These are phyloP conservation scores for Mycena haematopus DNA, from an alignment of 768 basidiomycete species.

Conservation along the genomic window DNA sequence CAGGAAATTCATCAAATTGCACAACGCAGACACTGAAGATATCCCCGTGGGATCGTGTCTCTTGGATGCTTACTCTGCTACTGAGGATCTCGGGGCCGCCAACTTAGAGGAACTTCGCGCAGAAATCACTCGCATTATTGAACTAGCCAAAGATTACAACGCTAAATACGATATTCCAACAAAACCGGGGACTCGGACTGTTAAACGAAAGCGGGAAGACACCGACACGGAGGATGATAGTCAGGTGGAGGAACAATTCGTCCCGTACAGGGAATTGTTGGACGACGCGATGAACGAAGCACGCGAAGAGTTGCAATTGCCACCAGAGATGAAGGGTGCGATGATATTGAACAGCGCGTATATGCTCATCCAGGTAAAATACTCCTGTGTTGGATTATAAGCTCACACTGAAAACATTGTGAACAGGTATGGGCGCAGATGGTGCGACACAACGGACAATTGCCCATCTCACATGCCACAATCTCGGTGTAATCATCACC, in stretches of 20 bases:
- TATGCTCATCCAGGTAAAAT: constrained; percentile 19
- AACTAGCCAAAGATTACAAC: background rate
- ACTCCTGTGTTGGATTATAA: background rate
- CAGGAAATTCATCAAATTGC: constrained; percentile 3
- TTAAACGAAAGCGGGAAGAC: background rate
- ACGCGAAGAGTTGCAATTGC: background rate
- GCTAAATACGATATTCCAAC: constrained; percentile 3
- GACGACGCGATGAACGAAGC: background rate
- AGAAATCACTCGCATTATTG: constrained; percentile 2
- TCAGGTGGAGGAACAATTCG: background rate
- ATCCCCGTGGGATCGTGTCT: background rate
- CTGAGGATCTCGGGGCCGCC: background rate
- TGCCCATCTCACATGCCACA: constrained; percentile 18
- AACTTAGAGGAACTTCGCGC: background rate
- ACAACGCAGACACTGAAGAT: background rate
- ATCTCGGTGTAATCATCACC: constrained; percentile 10
- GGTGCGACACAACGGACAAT: constrained; percentile 15
- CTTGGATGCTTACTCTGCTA: background rate
- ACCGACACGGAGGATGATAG: background rate
- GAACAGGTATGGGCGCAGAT: constrained; percentile 21
- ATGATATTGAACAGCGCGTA: constrained; percentile 7
- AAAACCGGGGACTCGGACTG: too few species aligned
- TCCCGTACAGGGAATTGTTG: background rate
- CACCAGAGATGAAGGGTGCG: background rate
- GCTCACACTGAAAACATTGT: background rate